Base-by-base conservation (phyloP, 305 asterid species). In the Petunia hybrid region DNA sequence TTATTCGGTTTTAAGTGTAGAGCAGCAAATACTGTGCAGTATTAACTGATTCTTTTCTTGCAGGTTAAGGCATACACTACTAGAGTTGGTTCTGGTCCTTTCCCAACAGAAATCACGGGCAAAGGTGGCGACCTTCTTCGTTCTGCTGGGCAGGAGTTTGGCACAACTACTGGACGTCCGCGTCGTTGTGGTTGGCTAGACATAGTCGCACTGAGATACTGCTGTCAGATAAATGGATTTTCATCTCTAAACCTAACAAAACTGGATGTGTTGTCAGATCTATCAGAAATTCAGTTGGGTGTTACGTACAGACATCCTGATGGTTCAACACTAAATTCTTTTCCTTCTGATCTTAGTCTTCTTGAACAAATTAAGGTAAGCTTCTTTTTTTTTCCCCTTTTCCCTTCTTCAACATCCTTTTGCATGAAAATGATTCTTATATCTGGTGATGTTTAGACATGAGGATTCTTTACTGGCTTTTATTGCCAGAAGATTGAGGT, bases 141-240 rank as follows among this genome's bases (percentile, higher is more conserved):
- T 88, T 88, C 88, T 84, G 94, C 98, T 66, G 99, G 99, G 65
- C 98, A 94, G 82, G 99, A 96, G 81, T 94, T 93, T 78, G 99
- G 99, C 78, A 96, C 99, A 31, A 93, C 97, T 43, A 96, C 99
- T 38, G 99, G 98, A 1, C 98, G 99, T 31, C 98, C 98, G 51
- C 99, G 99, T 80, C 98, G 99, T 66, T 96, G 99, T 82, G 98
- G 99, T 80, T 96, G 99, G 99, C 97, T 96, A 10, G 99, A 96
- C 84, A 77, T 96, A 86, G 98, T 93, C 76, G 98, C 98, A 5
- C 88, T 96, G 85, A 93, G 83, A 80, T 96, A 82, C 77, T 89
- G 95, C 79, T 96, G 97, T 83, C 95, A 91, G 87, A 93, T 96
- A 76, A 96, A 96, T 53, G 99, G 98, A 63, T 89, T 94, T 90